These are phyloP conservation scores for Pythium utonaiense DNA, from an alignment of 352 stramenopile species.

Conservation along the genomic window DNA sequence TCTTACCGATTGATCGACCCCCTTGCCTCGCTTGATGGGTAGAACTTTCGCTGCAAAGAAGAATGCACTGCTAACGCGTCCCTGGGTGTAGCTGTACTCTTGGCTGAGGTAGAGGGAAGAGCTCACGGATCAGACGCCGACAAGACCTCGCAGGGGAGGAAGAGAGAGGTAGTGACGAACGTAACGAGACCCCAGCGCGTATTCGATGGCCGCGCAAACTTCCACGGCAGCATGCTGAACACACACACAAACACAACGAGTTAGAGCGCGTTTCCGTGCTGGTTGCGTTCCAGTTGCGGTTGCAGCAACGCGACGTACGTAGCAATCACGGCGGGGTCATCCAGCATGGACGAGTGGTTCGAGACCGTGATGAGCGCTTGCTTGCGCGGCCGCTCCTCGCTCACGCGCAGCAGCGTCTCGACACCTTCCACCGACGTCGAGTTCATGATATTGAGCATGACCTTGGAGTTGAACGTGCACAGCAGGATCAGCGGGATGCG, in stretches of 20 bases:
- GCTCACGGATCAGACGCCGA: background rate
- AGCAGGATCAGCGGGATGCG: conserved; percentile 45
- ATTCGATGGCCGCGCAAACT: conserved; percentile 46
- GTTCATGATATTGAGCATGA: conserved; percentile 59
- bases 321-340: conserved; percentile 68
- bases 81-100: conserved; percentile 82
- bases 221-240: conserved; percentile 76
- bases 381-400: conserved; percentile 39
- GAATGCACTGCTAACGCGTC: conserved; percentile 40
- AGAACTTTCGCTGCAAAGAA: conserved; percentile 75
- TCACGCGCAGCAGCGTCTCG: conserved; percentile 40
- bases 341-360: conserved; percentile 82
- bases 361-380: conserved; percentile 77
- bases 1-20: conserved; percentile 62
- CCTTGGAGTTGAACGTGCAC: conserved; percentile 47
- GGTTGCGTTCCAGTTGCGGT: too few species aligned
- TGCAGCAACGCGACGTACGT: conserved; percentile 32
- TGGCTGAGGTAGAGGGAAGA: conserved; percentile 37
- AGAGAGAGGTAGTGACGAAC: conserved; percentile 15
- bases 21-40: conserved; percentile 65
- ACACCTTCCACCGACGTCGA: conserved; percentile 36
- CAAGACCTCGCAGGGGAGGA: background rate
- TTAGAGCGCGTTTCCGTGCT: too few species aligned
- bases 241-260: background rate
- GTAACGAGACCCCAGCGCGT: conserved; percentile 74